Evolutionary conservation across 2,329 filamentous ascomycete genomes (phyloP).

Genomic region (Pseudogymnoascus destructans): DNA sequence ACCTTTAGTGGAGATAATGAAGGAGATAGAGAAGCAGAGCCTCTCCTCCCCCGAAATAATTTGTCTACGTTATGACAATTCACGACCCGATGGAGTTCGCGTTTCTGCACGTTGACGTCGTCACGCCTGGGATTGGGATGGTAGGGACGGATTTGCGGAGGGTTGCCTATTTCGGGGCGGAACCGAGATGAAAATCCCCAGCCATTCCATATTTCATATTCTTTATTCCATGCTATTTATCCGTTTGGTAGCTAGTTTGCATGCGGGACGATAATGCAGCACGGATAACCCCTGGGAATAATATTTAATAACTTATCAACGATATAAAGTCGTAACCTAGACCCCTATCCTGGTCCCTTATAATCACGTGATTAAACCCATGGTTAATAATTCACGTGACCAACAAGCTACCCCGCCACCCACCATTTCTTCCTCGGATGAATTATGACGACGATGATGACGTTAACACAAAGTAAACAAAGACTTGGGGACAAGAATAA

Average conservation of each 20-base stretch:
- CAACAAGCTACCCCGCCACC: background rate
- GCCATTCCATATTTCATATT: conserved; percentile 5
- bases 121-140: background rate
- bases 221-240: background rate
- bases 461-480: background rate
- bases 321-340: background rate
- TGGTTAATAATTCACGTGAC: background rate
- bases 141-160: background rate
- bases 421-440: background rate
- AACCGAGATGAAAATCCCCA: background rate
- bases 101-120: conserved; percentile 5
- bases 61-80: conserved; percentile 4
- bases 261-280: background rate
- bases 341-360: background rate
- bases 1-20: conserved; percentile 1
- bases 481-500: background rate
- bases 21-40: background rate
- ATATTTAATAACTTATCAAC: background rate
- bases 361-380: background rate
- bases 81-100: background rate
- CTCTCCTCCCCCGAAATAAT: conserved; percentile 2
- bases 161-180: background rate
- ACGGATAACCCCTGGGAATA: background rate
- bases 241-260: background rate
- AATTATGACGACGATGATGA: background rate